Evolutionary conservation across 2,329 filamentous ascomycete genomes (phyloP).

Genomic region (Monosporascus sp.): DNA sequence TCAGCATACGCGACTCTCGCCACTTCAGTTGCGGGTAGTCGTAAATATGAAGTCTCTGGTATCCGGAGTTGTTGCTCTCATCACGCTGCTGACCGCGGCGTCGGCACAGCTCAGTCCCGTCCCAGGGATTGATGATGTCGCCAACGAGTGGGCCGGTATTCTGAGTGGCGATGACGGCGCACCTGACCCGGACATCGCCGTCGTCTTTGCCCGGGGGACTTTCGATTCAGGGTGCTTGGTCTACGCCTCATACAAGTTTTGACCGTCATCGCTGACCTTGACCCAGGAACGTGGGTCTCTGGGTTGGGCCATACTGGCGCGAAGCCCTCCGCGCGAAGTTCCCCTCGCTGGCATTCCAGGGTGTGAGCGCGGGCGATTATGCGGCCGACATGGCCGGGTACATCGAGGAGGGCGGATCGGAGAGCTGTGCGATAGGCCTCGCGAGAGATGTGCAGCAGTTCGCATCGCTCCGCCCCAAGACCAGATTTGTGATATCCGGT

Average conservation of each 20-base stretch:
- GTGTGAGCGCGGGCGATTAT: constrained; percentile 12
- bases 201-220: constrained; percentile 16
- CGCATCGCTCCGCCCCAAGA: constrained; percentile 6
- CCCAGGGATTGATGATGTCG: not conserved
- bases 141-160: constrained; percentile 11
- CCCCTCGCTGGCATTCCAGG: constrained; percentile 10
- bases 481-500: constrained; percentile 13
- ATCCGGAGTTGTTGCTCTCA: not conserved
- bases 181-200: constrained; percentile 12
- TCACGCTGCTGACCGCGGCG: not conserved
- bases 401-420: constrained; percentile 12
- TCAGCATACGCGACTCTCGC: too few relatives aligned
- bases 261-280: not conserved
- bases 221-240: constrained; percentile 13
- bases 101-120: not conserved
- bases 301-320: constrained; percentile 13
- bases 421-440: constrained; percentile 9
- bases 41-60: not conserved
- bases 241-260: not conserved
- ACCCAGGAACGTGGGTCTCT: constrained; percentile 12
- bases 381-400: constrained; percentile 15
- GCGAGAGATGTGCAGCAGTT: constrained; percentile 10
- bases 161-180: constrained; percentile 8
- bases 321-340: constrained; percentile 6
- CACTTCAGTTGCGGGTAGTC: too few relatives aligned